phyloP scores from a whole-genome alignment of 2,329 filamentous ascomycete genomes.

The Thermothelomyces thermophilus region DNA sequence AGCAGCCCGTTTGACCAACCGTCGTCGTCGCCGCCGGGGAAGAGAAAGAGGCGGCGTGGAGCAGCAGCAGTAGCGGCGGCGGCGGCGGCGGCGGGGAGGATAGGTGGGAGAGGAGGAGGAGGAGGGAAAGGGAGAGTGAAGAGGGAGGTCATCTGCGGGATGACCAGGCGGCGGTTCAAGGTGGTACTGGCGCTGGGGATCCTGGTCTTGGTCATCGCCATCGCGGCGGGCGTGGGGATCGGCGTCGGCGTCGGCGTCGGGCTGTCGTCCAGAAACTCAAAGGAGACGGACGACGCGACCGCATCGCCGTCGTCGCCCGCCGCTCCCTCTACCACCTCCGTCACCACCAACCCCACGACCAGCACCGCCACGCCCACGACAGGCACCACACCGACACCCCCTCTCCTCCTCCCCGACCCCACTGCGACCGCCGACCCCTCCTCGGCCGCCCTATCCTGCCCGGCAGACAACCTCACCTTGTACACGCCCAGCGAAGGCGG shows the following conservation, averaged over 20 bases:
- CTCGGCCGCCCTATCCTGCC: slow-evolving; percentile 24
- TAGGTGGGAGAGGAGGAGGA: not conserved
- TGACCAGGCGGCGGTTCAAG: slow-evolving; percentile 28
- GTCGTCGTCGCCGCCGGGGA: not conserved
- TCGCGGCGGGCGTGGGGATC: slow-evolving; percentile 31
- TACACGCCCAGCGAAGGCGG: slow-evolving; percentile 21
- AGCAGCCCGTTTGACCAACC: slow-evolving; percentile 11
- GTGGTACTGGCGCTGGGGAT: slow-evolving; percentile 27
- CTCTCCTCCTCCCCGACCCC: slow-evolving; percentile 10
- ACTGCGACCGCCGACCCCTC: slow-evolving; percentile 4
- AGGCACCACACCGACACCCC: not conserved
- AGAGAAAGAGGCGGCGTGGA: not conserved
- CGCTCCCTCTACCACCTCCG: too few relatives aligned
- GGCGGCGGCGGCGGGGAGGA: too few relatives aligned
- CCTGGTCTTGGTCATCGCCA: slow-evolving; percentile 27
- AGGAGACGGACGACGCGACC: slow-evolving; percentile 9
- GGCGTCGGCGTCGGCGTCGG: slow-evolving; percentile 25
- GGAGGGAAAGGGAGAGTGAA: not conserved
- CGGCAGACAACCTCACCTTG: slow-evolving; percentile 31
- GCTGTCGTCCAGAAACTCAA: not conserved
- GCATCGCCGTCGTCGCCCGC: not conserved
- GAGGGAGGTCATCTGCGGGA: slow-evolving; percentile 25
- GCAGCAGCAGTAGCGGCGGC: too few relatives aligned
- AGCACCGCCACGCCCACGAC: too few relatives aligned
- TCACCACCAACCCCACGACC: too few relatives aligned